Evolutionary conservation across 2,329 filamentous ascomycete species (phyloP).

Genomic region (Aspergillus sp.): DNA sequence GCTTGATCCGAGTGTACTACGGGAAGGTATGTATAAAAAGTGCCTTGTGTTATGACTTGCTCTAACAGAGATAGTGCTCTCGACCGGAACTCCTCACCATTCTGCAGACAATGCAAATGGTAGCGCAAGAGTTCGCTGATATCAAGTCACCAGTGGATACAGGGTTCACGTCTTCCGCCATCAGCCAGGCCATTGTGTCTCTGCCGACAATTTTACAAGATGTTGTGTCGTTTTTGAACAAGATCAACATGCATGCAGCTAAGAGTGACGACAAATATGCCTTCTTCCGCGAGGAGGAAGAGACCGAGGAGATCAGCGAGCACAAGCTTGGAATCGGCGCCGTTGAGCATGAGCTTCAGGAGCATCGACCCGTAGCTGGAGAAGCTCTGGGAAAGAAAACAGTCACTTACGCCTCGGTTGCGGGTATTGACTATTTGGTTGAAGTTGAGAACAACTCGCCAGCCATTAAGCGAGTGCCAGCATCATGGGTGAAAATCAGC

Average conservation of each 20-base stretch:
- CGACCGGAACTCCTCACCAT: constrained; percentile 83
- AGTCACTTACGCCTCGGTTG: constrained; percentile 76
- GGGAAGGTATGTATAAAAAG: constrained; percentile 59
- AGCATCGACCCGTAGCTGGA: constrained; percentile 70
- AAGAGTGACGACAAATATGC: constrained; percentile 86
- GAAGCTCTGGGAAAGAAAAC: constrained; percentile 70
- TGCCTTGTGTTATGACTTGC: neutral
- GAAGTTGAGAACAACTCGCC: constrained; percentile 74
- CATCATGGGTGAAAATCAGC: constrained; percentile 91
- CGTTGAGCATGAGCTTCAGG: constrained; percentile 83
- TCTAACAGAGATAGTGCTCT: constrained; percentile 58
- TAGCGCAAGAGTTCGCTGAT: constrained; percentile 72
- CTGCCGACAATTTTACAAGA: constrained; percentile 74
- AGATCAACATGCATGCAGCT: constrained; percentile 81
- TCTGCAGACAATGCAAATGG: constrained; percentile 79
- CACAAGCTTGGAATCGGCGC: constrained; percentile 89
- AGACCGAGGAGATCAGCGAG: constrained; percentile 84
- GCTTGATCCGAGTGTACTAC: constrained; percentile 93
- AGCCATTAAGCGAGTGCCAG: constrained; percentile 81
- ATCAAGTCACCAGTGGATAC: constrained; percentile 65
- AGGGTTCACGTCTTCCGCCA: constrained; percentile 69
- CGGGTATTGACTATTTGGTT: constrained; percentile 91
- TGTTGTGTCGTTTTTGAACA: constrained; percentile 74
- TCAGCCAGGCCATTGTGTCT: constrained; percentile 70
- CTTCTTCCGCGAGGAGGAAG: constrained; percentile 85